phyloP scores from a whole-genome alignment of 306 rosid species.

The Gastrolobium villosum region DNA sequence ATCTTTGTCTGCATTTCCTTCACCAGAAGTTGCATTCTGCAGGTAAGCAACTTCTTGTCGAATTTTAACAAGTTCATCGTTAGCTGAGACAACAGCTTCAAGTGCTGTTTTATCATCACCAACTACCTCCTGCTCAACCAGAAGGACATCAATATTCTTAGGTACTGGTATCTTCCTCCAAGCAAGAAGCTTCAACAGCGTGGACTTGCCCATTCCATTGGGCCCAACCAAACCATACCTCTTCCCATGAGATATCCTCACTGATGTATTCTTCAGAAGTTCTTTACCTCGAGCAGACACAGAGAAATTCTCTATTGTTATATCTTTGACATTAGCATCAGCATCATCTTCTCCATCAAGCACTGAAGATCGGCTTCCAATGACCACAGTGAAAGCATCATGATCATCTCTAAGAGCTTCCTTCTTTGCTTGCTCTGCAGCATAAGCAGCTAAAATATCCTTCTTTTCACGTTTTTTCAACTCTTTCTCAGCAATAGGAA shows the following conservation, averaged over 20 bases:
- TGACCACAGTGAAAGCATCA: slow-evolving; percentile 83
- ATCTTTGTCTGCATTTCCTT: slow-evolving; percentile 54
- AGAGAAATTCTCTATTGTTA: slow-evolving; percentile 63
- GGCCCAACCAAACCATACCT: slow-evolving; percentile 82
- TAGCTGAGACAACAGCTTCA: slow-evolving; percentile 84
- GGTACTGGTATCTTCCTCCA: slow-evolving; percentile 93
- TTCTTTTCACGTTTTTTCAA: slow-evolving; percentile 71
- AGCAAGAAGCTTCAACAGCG: slow-evolving; percentile 83
- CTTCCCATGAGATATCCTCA: slow-evolving; percentile 72
- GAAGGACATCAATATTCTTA: slow-evolving; percentile 80
- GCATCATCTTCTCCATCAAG: slow-evolving; percentile 71
- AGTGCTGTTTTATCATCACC: slow-evolving; percentile 79
- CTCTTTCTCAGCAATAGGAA: slow-evolving; percentile 58
- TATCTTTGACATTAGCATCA: slow-evolving; percentile 71
- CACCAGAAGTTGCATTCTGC: slow-evolving; percentile 56
- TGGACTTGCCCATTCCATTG: slow-evolving; percentile 81
- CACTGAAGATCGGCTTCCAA: slow-evolving; percentile 68
- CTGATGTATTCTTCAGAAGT: slow-evolving; percentile 64
- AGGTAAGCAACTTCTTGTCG: slow-evolving; percentile 70
- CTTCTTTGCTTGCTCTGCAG: slow-evolving; percentile 62
- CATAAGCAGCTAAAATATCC: slow-evolving; percentile 64
- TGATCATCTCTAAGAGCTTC: slow-evolving; percentile 76
- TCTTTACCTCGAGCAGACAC: slow-evolving; percentile 70
- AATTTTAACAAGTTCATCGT: slow-evolving; percentile 69
- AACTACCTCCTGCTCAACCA: slow-evolving; percentile 83